Evolutionary conservation across 192 early-diverging fungal species (phyloP).

Genomic region (Umbelopsis sp.): DNA sequence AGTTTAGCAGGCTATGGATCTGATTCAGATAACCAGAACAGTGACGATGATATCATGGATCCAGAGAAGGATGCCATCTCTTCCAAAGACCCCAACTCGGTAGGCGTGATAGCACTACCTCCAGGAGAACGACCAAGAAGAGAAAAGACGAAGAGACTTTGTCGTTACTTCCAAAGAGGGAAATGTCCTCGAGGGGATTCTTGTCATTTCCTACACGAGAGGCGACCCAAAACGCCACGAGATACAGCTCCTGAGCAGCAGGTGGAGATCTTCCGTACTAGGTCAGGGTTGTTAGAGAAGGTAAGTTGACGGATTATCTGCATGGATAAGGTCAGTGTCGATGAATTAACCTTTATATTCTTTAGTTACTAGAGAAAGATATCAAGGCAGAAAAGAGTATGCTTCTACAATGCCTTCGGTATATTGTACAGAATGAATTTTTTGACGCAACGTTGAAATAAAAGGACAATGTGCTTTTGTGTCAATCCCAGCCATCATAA

Average conservation of each 20-base stretch:
- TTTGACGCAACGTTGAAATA: conserved; percentile 30
- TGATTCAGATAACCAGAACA: conserved; percentile 20
- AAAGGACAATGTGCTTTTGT: not conserved
- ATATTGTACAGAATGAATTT: conserved; percentile 58
- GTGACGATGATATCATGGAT: conserved; percentile 41
- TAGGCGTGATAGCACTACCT: conserved; percentile 36
- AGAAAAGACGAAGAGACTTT: conserved; percentile 23
- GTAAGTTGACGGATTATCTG: conserved; percentile 18
- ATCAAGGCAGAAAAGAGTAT: conserved; percentile 62
- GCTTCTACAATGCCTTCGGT: conserved; percentile 63
- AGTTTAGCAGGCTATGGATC: conserved; percentile 36
- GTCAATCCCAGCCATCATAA: not conserved
- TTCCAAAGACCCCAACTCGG: conserved; percentile 47
- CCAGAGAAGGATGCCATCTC: conserved; percentile 48
- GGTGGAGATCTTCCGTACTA: conserved; percentile 30
- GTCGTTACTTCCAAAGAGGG: conserved; percentile 48
- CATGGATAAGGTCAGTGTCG: not conserved
- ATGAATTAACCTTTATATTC: not conserved
- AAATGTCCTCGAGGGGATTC: conserved; percentile 42
- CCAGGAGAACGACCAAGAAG: not conserved
- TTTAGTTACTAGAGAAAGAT: conserved; percentile 58
- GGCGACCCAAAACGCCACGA: conserved; percentile 28
- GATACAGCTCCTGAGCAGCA: conserved; percentile 24
- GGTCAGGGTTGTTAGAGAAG: conserved; percentile 45
- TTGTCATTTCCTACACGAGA: conserved; percentile 50